Conservation (phyloP, 2,329 filamentous ascomycete genomes). For the Colletotrichum magnum region DNA sequence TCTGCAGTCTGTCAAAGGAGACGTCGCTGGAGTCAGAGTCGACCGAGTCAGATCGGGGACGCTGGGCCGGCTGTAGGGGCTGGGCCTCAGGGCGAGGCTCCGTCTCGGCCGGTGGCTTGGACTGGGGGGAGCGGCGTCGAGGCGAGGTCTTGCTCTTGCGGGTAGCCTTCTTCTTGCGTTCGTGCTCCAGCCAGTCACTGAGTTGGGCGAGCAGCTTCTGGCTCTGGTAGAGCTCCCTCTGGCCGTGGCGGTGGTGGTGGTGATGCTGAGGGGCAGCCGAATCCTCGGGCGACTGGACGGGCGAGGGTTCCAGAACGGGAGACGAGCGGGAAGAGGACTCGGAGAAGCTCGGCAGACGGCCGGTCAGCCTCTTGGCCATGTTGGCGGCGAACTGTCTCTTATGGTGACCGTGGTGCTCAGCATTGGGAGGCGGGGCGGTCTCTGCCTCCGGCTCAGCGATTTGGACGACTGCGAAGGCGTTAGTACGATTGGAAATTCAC, state of each 20-base stretch:
- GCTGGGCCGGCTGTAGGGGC: conserved; percentile 23
- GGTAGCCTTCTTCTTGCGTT: conserved; percentile 76
- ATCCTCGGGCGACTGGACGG: conserved; percentile 46
- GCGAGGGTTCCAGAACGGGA: conserved; percentile 52
- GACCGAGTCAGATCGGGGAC: conserved; percentile 66
- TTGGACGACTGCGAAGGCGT: conserved; percentile 62
- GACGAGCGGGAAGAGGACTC: conserved; percentile 62
- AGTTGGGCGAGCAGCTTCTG: conserved; percentile 80
- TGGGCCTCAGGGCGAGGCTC: conserved; percentile 28
- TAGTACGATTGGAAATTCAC: conserved; percentile 37
- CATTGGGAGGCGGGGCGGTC: conserved; percentile 37
- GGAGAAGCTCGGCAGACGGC: conserved; percentile 48
- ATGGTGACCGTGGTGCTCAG: conserved; percentile 51
- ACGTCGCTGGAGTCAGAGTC: conserved; percentile 77
- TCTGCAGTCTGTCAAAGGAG: conserved; percentile 85
- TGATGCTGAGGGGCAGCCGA: conserved; percentile 33
- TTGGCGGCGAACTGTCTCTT: conserved; percentile 62
- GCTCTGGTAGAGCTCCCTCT: conserved; percentile 56
- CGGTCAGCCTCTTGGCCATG: conserved; percentile 60
- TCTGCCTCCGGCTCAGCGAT: conserved; percentile 66
- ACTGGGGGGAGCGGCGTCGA: conserved; percentile 55
- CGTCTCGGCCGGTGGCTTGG: conserved; percentile 26
- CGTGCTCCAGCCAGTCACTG: conserved; percentile 85
- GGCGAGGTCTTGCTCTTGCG: conserved; percentile 62
- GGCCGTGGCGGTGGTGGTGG: conserved; percentile 49